Conservation (phyloP, 176 grass and related monocot genomes). For the Bonia amplexicaulis region DNA sequence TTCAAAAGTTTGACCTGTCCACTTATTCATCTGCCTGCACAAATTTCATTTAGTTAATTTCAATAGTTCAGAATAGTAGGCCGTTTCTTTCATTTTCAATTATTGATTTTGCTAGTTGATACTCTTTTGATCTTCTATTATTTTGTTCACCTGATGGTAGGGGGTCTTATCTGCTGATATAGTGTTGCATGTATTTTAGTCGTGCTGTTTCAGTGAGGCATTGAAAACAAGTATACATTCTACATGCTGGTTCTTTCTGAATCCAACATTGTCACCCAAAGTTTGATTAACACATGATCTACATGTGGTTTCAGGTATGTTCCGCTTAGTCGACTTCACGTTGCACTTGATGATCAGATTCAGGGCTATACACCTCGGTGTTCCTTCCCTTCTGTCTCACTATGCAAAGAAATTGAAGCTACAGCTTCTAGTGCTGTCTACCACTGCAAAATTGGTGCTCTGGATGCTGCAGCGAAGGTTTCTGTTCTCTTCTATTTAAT, state of each 20-base stretch:
- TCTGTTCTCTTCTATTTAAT: constrained; percentile 22
- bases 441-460: constrained; percentile 76
- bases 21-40: not conserved
- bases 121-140: constrained; percentile 18
- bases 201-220: constrained; percentile 5
- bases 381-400: constrained; percentile 55
- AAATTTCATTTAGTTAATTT: not conserved
- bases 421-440: constrained; percentile 52
- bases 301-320: constrained; percentile 65
- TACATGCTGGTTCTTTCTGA: constrained; percentile 15
- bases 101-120: constrained; percentile 23
- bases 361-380: constrained; percentile 40
- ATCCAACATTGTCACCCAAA: not conserved
- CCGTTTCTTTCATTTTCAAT: not conserved
- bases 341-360: constrained; percentile 35
- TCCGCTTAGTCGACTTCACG: constrained; percentile 65
- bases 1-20: constrained; percentile 2
- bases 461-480: constrained; percentile 85
- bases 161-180: constrained; percentile 33
- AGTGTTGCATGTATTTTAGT: constrained; percentile 30
- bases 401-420: constrained; percentile 59
- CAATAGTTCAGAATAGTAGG: not conserved
- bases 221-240: constrained; percentile 31
- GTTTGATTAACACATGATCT: not conserved
- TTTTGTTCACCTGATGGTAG: constrained; percentile 27